Evolutionary conservation across 331 rosid genomes (phyloP).

Genomic region (Quercus tomentella): DNA sequence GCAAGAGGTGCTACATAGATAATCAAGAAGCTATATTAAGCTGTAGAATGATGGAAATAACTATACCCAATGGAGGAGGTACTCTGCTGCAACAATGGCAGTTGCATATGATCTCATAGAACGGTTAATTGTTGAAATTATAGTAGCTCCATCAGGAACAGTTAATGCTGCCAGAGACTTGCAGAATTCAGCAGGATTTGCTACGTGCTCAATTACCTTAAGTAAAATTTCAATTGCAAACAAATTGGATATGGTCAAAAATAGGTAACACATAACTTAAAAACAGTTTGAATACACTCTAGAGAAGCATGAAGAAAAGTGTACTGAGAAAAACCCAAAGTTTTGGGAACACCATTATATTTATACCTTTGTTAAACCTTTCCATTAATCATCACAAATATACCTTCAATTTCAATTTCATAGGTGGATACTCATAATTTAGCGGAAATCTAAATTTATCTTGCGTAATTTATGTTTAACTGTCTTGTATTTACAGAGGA

Average conservation of each 20-base stretch:
- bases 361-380: background rate
- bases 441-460: background rate
- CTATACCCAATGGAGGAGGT: slow-evolving; percentile 82
- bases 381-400: background rate
- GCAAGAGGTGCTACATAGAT: background rate
- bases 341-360: background rate
- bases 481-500: background rate
- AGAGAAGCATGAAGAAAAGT: background rate
- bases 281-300: background rate
- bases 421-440: background rate
- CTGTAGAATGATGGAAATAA: slow-evolving; percentile 4
- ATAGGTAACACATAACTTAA: background rate
- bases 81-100: slow-evolving; percentile 87
- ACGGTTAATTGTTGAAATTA: slow-evolving; percentile 82
- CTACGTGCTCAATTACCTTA: slow-evolving; percentile 94
- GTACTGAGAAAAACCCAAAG: background rate
- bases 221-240: slow-evolving; percentile 6
- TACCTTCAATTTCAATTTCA: background rate
- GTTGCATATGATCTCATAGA: slow-evolving; percentile 88
- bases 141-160: slow-evolving; percentile 66
- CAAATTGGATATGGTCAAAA: background rate
- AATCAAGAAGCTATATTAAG: background rate
- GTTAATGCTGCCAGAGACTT: slow-evolving; percentile 76
- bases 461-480: background rate
- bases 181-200: slow-evolving; percentile 88